Conservation (phyloP, 176 grass and related monocot genomes). For the Ananas comosus region DNA sequence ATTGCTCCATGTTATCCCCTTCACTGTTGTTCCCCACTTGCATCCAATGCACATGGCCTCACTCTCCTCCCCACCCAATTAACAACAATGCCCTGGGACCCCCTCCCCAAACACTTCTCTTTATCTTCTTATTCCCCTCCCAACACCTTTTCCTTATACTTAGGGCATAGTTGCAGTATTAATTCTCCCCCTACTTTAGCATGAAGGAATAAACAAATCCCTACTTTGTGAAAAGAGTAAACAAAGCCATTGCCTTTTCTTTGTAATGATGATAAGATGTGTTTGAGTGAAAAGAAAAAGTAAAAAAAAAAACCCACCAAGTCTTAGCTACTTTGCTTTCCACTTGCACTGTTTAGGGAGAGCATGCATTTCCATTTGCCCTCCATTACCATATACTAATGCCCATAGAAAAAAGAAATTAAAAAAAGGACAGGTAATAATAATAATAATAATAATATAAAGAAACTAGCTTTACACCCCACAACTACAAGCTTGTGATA, state of each 20-base stretch:
- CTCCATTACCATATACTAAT: slow-evolving; percentile 7
- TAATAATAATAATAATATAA: too few species aligned
- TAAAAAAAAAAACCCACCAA: not conserved
- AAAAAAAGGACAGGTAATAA: too few species aligned
- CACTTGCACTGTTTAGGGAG: not conserved
- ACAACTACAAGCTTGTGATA: too few species aligned
- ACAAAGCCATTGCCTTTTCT: slow-evolving; percentile 9
- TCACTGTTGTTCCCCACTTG: slow-evolving; percentile 19
- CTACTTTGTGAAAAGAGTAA: slow-evolving; percentile 5
- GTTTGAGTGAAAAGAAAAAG: not conserved
- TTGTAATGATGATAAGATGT: slow-evolving; percentile 2
- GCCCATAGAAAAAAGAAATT: not conserved
- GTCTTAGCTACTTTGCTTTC: not conserved
- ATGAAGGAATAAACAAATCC: slow-evolving; percentile 14
- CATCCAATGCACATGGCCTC: slow-evolving; percentile 2
- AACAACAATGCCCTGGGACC: not conserved
- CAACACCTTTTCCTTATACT: slow-evolving; percentile 1
- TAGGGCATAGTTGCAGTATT: not conserved
- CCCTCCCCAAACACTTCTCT: not conserved
- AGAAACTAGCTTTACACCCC: too few species aligned
- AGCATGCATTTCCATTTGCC: not conserved
- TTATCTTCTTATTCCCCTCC: not conserved
- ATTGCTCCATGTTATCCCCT: slow-evolving; percentile 10
- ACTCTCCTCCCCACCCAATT: not conserved
- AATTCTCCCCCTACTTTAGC: not conserved